Percentiles rank a stretch among this genome's conserved stretches.
phyloP scores from a whole-genome alignment of 2,329 filamentous ascomycete genomes.

The Penicillium glabrum region DNA sequence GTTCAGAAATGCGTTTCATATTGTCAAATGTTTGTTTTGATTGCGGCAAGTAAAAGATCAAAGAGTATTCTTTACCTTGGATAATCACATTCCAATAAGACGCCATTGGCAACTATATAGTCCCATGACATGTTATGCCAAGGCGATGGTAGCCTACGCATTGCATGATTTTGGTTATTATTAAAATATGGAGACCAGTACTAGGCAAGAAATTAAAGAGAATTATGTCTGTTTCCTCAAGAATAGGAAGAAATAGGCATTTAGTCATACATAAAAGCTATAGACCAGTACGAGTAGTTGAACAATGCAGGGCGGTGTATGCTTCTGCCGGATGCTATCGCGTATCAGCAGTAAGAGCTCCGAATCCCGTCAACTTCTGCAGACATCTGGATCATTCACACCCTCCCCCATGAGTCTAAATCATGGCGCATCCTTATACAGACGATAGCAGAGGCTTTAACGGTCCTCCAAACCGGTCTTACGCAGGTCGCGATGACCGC shows the following conservation, averaged over 20 bases:
- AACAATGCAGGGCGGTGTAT: slow-evolving; percentile 5
- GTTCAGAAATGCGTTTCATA: neutral
- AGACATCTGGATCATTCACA: neutral
- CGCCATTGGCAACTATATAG: no score
- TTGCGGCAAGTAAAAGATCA: no score
- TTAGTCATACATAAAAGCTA: neutral
- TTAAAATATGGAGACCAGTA: no score
- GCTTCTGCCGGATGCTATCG: slow-evolving; percentile 11
- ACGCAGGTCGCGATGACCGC: slow-evolving; percentile 34
- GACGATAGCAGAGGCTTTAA: slow-evolving; percentile 27
- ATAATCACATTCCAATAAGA: no score
- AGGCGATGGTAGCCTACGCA: no score
- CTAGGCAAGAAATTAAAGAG: no score
- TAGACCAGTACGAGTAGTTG: no score
- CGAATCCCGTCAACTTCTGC: neutral
- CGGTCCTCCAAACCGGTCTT: slow-evolving; percentile 23
- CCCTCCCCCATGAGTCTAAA: slow-evolving; percentile 5
- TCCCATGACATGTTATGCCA: no score
- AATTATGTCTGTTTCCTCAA: no score
- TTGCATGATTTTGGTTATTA: no score
- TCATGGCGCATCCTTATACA: slow-evolving; percentile 2
- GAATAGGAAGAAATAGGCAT: neutral
- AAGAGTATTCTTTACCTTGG: neutral
- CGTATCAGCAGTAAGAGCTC: slow-evolving; percentile 7
- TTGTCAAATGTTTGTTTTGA: neutral